These are phyloP conservation scores for Eucalyptus regnans DNA, from an alignment of 345 rosid species.

Conservation along the genomic window DNA sequence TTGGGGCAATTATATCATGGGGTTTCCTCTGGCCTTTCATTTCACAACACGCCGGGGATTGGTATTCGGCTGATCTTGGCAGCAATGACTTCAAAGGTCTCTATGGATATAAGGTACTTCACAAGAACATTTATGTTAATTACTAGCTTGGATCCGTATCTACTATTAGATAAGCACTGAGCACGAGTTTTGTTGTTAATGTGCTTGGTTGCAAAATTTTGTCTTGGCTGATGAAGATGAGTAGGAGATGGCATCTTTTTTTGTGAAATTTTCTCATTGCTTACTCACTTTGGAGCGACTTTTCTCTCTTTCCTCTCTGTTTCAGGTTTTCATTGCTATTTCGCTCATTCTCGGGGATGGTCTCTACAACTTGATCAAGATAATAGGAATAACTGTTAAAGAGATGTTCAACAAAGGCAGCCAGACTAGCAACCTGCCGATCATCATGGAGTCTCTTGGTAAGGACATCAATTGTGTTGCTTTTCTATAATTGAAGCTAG, in stretches of 20 bases:
- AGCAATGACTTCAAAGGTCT: slow-evolving; percentile 89
- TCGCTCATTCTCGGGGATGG: slow-evolving; percentile 90
- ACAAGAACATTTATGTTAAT: background rate
- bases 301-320: background rate
- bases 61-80: slow-evolving; percentile 80
- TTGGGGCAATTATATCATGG: slow-evolving; percentile 89
- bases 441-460: slow-evolving; percentile 45
- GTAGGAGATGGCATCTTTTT: background rate
- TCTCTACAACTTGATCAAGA: slow-evolving; percentile 81
- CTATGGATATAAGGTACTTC: slow-evolving; percentile 77
- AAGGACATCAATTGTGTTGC: background rate
- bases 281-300: background rate
- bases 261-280: background rate
- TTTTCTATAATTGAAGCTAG: background rate
- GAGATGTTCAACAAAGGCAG: slow-evolving; percentile 48
- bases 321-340: slow-evolving; percentile 81
- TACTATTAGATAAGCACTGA: background rate
- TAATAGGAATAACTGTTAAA: slow-evolving; percentile 43
- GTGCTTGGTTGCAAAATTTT: background rate
- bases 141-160: background rate
- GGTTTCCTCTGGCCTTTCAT: slow-evolving; percentile 86
- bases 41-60: slow-evolving; percentile 64
- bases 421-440: slow-evolving; percentile 39
- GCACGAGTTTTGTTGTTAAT: background rate
- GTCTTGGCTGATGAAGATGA: background rate